A percentile compares a stretch with the other conserved stretches of the same genome.
phyloP scores from a whole-genome alignment of 2,329 filamentous ascomycete genomes.

The Cordyceps militaris region DNA sequence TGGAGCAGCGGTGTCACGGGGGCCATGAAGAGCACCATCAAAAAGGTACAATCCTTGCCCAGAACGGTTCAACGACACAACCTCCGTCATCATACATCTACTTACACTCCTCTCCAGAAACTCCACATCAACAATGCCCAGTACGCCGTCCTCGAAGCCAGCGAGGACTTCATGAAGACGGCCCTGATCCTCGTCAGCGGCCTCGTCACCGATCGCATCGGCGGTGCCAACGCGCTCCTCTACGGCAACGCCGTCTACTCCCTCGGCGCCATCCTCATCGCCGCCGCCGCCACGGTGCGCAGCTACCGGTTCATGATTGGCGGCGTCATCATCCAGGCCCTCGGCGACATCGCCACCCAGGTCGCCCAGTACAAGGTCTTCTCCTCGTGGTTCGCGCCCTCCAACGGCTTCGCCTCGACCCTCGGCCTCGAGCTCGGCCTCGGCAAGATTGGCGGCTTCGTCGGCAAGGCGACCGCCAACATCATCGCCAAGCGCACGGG shows the following conservation, averaged over 20 bases:
- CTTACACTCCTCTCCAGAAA: constrained; percentile 26
- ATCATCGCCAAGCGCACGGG: constrained; percentile 49
- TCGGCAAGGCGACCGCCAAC: constrained; percentile 54
- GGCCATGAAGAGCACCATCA: constrained; percentile 54
- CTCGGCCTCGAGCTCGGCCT: constrained; percentile 54
- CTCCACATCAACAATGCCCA: constrained; percentile 53
- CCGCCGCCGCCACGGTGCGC: constrained; percentile 47
- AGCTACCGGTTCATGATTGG: constrained; percentile 55
- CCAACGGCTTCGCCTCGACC: constrained; percentile 54
- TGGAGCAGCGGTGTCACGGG: constrained; percentile 56
- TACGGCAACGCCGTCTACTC: constrained; percentile 56
- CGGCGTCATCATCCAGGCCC: constrained; percentile 45
- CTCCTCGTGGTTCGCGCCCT: constrained; percentile 57
- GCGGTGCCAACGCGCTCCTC: constrained; percentile 51
- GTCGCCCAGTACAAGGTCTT: constrained; percentile 60
- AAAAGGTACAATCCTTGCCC: constrained; percentile 33
- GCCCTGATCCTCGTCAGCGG: constrained; percentile 48
- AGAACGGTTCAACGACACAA: accelerated
- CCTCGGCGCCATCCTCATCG: constrained; percentile 51
- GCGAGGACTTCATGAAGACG: constrained; percentile 56
- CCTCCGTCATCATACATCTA: neutral
- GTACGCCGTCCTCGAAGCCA: constrained; percentile 51
- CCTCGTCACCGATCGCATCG: constrained; percentile 49
- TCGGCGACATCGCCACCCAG: constrained; percentile 59
- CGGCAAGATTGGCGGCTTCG: constrained; percentile 54